Evolutionary conservation across 1,139 yeast genomes (phyloP).

Genomic region (Trichomonascaceae sp.): DNA sequence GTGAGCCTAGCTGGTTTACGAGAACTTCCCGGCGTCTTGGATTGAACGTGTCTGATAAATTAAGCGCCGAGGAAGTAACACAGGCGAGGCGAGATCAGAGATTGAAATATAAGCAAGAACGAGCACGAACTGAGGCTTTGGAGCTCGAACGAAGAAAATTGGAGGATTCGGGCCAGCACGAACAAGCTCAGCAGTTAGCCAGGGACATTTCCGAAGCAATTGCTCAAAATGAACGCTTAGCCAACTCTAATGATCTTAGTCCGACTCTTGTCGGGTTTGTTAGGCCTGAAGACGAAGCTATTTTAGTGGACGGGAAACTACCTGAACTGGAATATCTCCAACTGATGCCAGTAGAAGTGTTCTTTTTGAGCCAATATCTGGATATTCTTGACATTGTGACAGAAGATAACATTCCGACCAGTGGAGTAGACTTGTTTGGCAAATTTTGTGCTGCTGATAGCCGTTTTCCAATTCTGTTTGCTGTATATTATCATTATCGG

Average conservation of each 20-base stretch:
- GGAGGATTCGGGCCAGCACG: slow-evolving; percentile 16
- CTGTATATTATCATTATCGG: slow-evolving; percentile 79
- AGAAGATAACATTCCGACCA: not conserved
- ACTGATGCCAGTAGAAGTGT: slow-evolving; percentile 67
- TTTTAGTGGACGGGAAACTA: slow-evolving; percentile 37
- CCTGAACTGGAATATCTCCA: slow-evolving; percentile 60
- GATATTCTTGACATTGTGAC: slow-evolving; percentile 33
- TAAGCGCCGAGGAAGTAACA: slow-evolving; percentile 67
- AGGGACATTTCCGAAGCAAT: not conserved
- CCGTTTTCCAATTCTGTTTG: slow-evolving; percentile 42
- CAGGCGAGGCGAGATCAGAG: slow-evolving; percentile 67
- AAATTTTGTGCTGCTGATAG: slow-evolving; percentile 13
- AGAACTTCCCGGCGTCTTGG: slow-evolving; percentile 55
- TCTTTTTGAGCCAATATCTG: slow-evolving; percentile 57
- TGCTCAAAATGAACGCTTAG: slow-evolving; percentile 10
- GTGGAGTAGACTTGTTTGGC: slow-evolving; percentile 10
- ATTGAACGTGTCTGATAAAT: slow-evolving; percentile 33
- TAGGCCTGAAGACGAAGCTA: slow-evolving; percentile 20
- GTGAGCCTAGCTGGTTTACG: slow-evolving; percentile 84
- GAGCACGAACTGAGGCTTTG: slow-evolving; percentile 33
- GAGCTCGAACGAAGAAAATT: slow-evolving; percentile 27
- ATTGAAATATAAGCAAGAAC: slow-evolving; percentile 58
- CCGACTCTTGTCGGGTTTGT: slow-evolving; percentile 7
- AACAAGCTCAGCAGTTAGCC: slow-evolving; percentile 1
- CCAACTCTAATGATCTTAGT: slow-evolving; percentile 4